Base-by-base conservation (phyloP, 2,329 filamentous ascomycete genomes). In the Colletotrichum gigasporum region DNA sequence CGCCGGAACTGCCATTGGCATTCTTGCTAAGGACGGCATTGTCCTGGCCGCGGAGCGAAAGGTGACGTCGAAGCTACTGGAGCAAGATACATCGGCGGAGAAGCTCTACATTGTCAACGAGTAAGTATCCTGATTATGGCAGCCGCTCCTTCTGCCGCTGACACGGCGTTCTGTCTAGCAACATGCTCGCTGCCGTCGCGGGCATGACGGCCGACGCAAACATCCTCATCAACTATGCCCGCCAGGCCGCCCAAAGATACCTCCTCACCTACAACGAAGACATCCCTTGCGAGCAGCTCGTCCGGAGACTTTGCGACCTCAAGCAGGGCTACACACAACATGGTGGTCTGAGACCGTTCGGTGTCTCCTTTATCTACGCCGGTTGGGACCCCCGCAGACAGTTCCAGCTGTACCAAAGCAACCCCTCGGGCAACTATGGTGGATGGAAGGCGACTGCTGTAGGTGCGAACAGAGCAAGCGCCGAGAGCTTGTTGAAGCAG, bases 311-410 rank as follows among this genome's bases (percentile, higher is more conserved):
- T 74, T 99, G 96, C 82, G 96, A 99, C 83, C 84, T 98, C 71
- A 99, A 99, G 87, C 96, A 99, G 82, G 95, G 96, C 67, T 99
- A 99, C 84, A 99, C 96, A 69, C 96, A 99, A 80, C 96, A 98
- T 76, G 96, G 96, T 86, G 96, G 96, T 84, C 91, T 99, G 63
- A 93, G 96, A 72, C 96, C 96, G 14, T 99, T 99, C 73, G 96
- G 96, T 79, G 96, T 99, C 48, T 97, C 94, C 48, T 98, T 99
- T 88, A 98, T 99, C 86, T 99, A 99, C 77, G 96, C 96, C 51
- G 96, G 96, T 65, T 99, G 94, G 88, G 96, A 99, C 76, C 93
- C 93, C 65, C 92, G 96, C 80, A 88, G 94, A 74, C 91, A 98
- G 78, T 99, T 99, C 86, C 96, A 99, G 85, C 89, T 99, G 67